A percentile compares a stretch with the other conserved stretches of the same genome.
Conservation (phyloP, 2,329 filamentous ascomycete genomes). For the Lasiodiplodia theobromae region DNA sequence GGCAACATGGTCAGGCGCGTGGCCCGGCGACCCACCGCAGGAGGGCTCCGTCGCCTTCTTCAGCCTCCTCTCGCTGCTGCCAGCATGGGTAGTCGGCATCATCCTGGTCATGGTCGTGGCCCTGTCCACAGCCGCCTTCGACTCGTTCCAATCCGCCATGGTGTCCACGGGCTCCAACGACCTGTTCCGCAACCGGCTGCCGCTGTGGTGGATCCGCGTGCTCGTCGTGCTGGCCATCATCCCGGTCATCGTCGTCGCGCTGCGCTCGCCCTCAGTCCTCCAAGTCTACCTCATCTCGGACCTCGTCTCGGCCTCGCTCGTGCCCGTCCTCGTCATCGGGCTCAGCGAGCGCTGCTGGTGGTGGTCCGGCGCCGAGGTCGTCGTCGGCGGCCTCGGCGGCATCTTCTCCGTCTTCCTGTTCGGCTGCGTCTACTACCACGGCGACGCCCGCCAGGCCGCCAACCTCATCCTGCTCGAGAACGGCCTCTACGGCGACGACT, state of each 20-base stretch:
- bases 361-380: slow-evolving; percentile 82
- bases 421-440: slow-evolving; percentile 77
- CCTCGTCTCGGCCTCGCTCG: slow-evolving; percentile 76
- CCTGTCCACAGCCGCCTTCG: slow-evolving; percentile 79
- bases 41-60: slow-evolving; percentile 78
- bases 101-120: slow-evolving; percentile 82
- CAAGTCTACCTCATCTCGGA: slow-evolving; percentile 86
- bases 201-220: slow-evolving; percentile 74
- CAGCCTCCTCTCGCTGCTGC: slow-evolving; percentile 73
- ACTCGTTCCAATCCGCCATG: slow-evolving; percentile 83
- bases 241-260: slow-evolving; percentile 75
- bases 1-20: slow-evolving; percentile 74
- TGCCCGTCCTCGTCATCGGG: slow-evolving; percentile 78
- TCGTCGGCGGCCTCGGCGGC: slow-evolving; percentile 78
- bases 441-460: slow-evolving; percentile 67
- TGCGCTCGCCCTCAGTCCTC: slow-evolving; percentile 76
- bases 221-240: slow-evolving; percentile 76
- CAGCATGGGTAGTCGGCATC: slow-evolving; percentile 81
- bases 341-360: slow-evolving; percentile 70
- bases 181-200: slow-evolving; percentile 81
- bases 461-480: slow-evolving; percentile 74
- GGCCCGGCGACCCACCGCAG: slow-evolving; percentile 46
- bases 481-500: slow-evolving; percentile 78
- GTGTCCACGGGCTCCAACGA: slow-evolving; percentile 86
- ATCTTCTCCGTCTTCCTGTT: slow-evolving; percentile 83